Evolutionary conservation across 106 monocot species (phyloP).

Genomic region (Narthecium ossifragum): DNA sequence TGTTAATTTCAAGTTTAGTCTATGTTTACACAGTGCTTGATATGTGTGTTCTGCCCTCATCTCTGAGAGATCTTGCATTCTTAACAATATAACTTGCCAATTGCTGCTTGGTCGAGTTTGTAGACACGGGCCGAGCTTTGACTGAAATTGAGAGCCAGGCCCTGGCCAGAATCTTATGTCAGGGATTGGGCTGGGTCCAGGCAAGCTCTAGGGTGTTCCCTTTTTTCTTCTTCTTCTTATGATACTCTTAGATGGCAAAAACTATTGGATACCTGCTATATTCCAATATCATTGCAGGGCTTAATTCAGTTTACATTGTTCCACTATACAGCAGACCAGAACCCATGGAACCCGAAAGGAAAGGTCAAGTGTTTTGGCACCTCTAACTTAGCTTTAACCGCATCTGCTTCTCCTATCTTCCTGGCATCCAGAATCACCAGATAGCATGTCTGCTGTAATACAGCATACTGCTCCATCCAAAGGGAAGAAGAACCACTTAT

Average conservation of each 20-base stretch:
- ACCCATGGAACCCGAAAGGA: slow-evolving; percentile 89
- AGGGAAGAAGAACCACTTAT: background rate
- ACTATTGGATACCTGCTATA: background rate
- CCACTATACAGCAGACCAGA: slow-evolving; percentile 38
- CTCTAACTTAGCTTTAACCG: slow-evolving; percentile 66
- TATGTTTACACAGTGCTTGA: background rate
- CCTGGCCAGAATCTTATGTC: background rate
- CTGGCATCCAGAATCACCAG: slow-evolving; percentile 78
- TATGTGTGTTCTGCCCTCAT: too few relatives aligned
- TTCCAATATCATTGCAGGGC: background rate
- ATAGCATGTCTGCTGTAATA: slow-evolving; percentile 59
- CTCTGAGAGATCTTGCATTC: too few relatives aligned
- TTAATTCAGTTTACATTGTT: background rate
- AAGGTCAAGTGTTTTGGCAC: slow-evolving; percentile 73
- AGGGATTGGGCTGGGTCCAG: background rate
- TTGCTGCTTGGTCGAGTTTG: too few relatives aligned
- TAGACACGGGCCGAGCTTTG: too few relatives aligned
- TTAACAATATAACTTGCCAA: too few relatives aligned
- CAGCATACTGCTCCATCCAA: slow-evolving; percentile 61
- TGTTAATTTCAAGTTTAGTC: too few relatives aligned
- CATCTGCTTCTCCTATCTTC: slow-evolving; percentile 41
- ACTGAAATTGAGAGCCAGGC: too few relatives aligned
- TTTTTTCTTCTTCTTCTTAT: background rate
- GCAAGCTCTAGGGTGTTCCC: background rate
- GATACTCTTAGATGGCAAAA: background rate